Conservation (phyloP, 345 rosid species). For the Moricandia arvensis region DNA sequence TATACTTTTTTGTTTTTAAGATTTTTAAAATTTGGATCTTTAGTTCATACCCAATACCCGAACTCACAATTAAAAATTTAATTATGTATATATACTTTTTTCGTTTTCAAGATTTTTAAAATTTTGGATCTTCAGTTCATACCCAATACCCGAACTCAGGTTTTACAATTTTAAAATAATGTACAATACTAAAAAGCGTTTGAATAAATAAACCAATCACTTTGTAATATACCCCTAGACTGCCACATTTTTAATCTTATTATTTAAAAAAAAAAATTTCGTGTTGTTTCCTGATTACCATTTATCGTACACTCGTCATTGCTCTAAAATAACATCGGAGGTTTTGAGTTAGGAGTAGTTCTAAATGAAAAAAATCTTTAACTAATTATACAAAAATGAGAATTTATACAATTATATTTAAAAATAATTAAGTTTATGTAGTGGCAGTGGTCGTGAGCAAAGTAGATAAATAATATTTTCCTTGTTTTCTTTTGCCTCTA, state of each 20-base stretch:
- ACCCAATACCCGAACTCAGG: too few relatives aligned
- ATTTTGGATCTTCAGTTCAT: too few relatives aligned
- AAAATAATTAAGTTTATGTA: neutral
- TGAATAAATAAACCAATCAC: too few relatives aligned
- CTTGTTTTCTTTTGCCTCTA: neutral
- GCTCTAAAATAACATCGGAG: neutral
- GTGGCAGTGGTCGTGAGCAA: slow-evolving; percentile 25
- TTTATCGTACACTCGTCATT: neutral
- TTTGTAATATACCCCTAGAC: too few relatives aligned
- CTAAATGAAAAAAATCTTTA: neutral
- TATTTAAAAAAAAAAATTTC: neutral
- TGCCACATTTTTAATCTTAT: neutral
- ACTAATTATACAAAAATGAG: neutral
- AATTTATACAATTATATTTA: neutral
- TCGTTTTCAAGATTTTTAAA: too few relatives aligned
- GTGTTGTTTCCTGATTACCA: neutral
- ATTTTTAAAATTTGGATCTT: too few relatives aligned
- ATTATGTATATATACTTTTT: too few relatives aligned
- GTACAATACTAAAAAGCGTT: too few relatives aligned
- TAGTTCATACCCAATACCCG: too few relatives aligned
- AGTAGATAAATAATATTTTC: neutral
- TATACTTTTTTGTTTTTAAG: too few relatives aligned
- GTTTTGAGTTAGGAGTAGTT: neutral
- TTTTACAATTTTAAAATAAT: too few relatives aligned
- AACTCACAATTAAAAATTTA: too few relatives aligned